These are phyloP conservation scores for Malania oleifera DNA, from an alignment of 164 flowering plant genomes.

Conservation along the genomic window DNA sequence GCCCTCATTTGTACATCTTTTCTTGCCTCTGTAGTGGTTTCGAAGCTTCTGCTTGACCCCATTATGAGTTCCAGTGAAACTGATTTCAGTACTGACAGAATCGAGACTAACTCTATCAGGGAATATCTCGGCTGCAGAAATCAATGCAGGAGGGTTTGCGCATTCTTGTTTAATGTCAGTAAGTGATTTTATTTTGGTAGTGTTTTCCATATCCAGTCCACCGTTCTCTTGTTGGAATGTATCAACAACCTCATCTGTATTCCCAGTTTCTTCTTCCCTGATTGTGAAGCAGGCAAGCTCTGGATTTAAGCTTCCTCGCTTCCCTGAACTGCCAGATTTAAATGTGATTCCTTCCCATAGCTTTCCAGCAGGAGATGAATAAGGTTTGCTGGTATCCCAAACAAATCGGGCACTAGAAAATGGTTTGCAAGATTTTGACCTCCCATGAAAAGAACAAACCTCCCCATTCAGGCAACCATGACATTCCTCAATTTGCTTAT, in stretches of 20 bases:
- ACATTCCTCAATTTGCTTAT: constrained; percentile 18
- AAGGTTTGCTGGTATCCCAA: constrained; percentile 29
- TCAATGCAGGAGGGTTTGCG: constrained; percentile 23
- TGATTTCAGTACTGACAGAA: constrained; percentile 31
- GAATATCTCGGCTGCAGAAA: constrained; percentile 28
- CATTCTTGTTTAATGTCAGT: constrained; percentile 30
- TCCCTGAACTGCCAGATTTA: constrained; percentile 47
- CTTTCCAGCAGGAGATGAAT: constrained; percentile 55
- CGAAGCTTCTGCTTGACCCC: constrained; percentile 22
- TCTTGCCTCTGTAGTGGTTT: constrained; percentile 20
- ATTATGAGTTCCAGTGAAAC: constrained; percentile 23
- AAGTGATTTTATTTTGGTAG: constrained; percentile 39
- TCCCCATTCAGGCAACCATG: constrained; percentile 18
- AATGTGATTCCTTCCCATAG: constrained; percentile 40
- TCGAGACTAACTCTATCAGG: constrained; percentile 38
- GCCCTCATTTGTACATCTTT: constrained; percentile 20
- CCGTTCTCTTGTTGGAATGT: constrained; percentile 22
- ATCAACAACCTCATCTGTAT: constrained; percentile 28
- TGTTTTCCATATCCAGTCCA: constrained; percentile 15
- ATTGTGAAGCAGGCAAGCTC: constrained; percentile 67
- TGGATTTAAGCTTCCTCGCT: constrained; percentile 39
- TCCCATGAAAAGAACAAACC: constrained; percentile 16
- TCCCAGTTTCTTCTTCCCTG: constrained; percentile 59
- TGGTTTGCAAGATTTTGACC: constrained; percentile 32
- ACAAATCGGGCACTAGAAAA: constrained; percentile 26